Conservation (phyloP, 768 basidiomycete species). For the Royoungia palumana region DNA sequence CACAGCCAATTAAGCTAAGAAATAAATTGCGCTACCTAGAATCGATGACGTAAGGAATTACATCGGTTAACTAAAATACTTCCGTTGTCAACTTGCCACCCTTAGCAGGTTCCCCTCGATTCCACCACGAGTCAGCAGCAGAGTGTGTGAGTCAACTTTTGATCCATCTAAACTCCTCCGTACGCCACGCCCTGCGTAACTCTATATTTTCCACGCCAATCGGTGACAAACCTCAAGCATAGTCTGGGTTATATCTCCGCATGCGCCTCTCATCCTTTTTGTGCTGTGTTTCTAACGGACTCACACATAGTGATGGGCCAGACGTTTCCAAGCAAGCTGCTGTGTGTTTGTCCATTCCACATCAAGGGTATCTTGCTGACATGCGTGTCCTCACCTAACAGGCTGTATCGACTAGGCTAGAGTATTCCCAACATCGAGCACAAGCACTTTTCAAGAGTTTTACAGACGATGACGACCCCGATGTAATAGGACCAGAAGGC, state of each 20-base stretch:
- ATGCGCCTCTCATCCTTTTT: slow-evolving; percentile 63
- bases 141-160: slow-evolving; percentile 32
- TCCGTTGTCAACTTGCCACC: slow-evolving; percentile 10
- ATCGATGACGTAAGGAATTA: slow-evolving; percentile 32
- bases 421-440: slow-evolving; percentile 52
- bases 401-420: slow-evolving; percentile 9
- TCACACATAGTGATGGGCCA: slow-evolving; percentile 49
- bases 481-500: slow-evolving; percentile 67
- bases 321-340: slow-evolving; percentile 31
- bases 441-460: slow-evolving; percentile 59
- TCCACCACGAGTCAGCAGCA: slow-evolving; percentile 20
- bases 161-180: slow-evolving; percentile 14
- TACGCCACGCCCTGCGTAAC: slow-evolving; percentile 8
- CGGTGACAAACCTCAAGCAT: slow-evolving; percentile 24
- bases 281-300: slow-evolving; percentile 60
- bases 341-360: slow-evolving; percentile 18
- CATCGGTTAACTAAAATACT: slow-evolving; percentile 17
- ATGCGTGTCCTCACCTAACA: neutral
- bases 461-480: slow-evolving; percentile 48
- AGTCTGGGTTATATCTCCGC: slow-evolving; percentile 34
- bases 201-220: slow-evolving; percentile 12
- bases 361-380: neutral
- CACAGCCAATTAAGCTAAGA: no score
- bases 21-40: slow-evolving; percentile 11
- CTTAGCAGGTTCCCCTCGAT: slow-evolving; percentile 25